These are phyloP conservation scores for Rhizopogon vesiculosus DNA, from an alignment of 768 basidiomycete genomes.

Conservation along the genomic window DNA sequence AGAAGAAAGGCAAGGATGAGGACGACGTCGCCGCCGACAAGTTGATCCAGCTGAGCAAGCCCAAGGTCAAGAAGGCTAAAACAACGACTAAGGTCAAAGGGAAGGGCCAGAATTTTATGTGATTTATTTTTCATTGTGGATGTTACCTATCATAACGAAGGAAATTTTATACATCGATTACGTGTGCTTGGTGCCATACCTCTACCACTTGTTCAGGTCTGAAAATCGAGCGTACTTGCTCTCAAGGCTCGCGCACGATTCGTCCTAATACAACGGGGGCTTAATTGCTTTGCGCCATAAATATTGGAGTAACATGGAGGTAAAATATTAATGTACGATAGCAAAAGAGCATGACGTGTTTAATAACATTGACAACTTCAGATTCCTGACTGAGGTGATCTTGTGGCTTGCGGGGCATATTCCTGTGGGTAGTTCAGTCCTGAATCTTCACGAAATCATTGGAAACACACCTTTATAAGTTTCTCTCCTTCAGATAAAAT, in stretches of 20 bases:
- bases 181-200: too few relatives aligned
- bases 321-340: too few relatives aligned
- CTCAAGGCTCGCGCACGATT: neutral
- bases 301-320: too few relatives aligned
- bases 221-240: neutral
- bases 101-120: conserved; percentile 11
- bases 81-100: conserved; percentile 15
- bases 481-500: neutral
- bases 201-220: neutral
- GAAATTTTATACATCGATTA: neutral
- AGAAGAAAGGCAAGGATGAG: conserved; percentile 23
- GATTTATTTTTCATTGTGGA: neutral
- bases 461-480: neutral
- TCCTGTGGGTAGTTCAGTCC: neutral
- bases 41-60: conserved; percentile 52
- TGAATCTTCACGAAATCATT: neutral
- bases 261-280: too few relatives aligned
- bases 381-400: neutral
- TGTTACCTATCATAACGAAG: neutral
- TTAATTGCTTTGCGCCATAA: too few relatives aligned
- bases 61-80: conserved; percentile 27
- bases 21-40: conserved; percentile 54
- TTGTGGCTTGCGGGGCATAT: neutral
- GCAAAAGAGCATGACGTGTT: too few relatives aligned
- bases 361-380: neutral